Conservation (phyloP, 345 rosid species). For the Linum usitatissimum region DNA sequence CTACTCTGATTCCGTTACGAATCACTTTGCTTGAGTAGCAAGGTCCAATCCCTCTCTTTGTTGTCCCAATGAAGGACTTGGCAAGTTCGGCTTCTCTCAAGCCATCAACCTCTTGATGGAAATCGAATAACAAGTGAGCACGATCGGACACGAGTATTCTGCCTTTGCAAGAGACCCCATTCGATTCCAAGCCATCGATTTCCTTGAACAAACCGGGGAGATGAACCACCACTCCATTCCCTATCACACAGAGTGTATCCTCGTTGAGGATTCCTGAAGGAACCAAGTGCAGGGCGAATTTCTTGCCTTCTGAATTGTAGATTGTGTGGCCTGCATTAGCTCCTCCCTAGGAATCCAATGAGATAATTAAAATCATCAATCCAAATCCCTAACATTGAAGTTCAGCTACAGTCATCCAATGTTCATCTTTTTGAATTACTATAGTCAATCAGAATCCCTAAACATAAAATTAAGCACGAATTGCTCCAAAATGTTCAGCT, state of each 20-base stretch:
- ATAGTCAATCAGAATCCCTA: neutral
- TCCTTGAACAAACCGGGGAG: conserved; percentile 78
- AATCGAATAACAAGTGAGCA: conserved; percentile 82
- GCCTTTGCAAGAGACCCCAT: conserved; percentile 74
- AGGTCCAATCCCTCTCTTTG: conserved; percentile 94
- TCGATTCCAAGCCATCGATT: conserved; percentile 74
- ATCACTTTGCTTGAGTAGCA: conserved; percentile 73
- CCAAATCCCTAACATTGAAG: neutral
- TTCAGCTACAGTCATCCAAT: neutral
- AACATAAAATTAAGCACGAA: neutral
- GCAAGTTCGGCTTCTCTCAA: conserved; percentile 85
- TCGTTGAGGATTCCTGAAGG: conserved; percentile 89
- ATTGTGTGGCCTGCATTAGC: conserved; percentile 99
- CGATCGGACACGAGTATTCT: conserved; percentile 91
- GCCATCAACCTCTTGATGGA: conserved; percentile 84
- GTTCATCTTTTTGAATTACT: neutral
- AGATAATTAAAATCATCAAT: neutral
- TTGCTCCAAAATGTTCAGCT: neutral
- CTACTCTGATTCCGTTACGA: conserved; percentile 81
- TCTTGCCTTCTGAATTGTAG: conserved; percentile 83
- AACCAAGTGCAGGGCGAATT: conserved; percentile 92
- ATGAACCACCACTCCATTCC: conserved; percentile 93
- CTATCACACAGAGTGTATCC: conserved; percentile 80
- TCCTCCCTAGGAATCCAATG: conserved; percentile 54
- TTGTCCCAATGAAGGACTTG: conserved; percentile 84